Conservation (phyloP, 495 filamentous ascomycete species). For the Usnea hakonensis region DNA sequence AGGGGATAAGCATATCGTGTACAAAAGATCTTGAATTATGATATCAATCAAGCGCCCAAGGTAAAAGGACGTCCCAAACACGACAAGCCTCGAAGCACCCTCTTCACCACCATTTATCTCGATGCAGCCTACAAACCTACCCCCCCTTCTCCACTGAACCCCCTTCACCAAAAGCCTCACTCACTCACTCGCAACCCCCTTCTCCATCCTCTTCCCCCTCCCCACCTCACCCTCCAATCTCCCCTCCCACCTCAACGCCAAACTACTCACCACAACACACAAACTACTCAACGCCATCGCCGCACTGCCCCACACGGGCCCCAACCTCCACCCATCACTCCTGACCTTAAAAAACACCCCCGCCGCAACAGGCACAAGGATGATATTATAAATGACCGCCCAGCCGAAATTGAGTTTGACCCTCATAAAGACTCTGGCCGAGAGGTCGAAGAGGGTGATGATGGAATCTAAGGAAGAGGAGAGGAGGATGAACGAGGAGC, state of each 20-base stretch:
- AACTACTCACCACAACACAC: conserved; percentile 67
- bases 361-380: conserved; percentile 75
- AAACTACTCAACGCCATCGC: conserved; percentile 85
- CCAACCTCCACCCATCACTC: conserved; percentile 45
- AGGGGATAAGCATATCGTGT: too few relatives aligned
- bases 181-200: too few relatives aligned
- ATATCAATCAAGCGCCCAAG: too few relatives aligned
- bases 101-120: too few relatives aligned
- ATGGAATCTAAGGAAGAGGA: conserved; percentile 61
- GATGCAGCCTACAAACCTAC: too few relatives aligned
- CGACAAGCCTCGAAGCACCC: too few relatives aligned
- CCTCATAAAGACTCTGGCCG: conserved; percentile 61
- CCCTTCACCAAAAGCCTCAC: too few relatives aligned
- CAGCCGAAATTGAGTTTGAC: conserved; percentile 84
- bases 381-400: conserved; percentile 78
- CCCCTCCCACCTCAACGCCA: conserved; percentile 50
- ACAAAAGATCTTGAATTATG: too few relatives aligned
- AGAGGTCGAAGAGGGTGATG: conserved; percentile 65
- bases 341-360: conserved; percentile 58
- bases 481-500: conserved; percentile 78
- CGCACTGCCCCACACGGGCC: conserved; percentile 76
- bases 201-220: not conserved
- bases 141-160: too few relatives aligned
- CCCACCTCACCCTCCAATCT: not conserved
- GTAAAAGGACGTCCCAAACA: too few relatives aligned